phyloP scores from a whole-genome alignment of 1,284 basidiomycete species.

The Austroboletus rostrupii region DNA sequence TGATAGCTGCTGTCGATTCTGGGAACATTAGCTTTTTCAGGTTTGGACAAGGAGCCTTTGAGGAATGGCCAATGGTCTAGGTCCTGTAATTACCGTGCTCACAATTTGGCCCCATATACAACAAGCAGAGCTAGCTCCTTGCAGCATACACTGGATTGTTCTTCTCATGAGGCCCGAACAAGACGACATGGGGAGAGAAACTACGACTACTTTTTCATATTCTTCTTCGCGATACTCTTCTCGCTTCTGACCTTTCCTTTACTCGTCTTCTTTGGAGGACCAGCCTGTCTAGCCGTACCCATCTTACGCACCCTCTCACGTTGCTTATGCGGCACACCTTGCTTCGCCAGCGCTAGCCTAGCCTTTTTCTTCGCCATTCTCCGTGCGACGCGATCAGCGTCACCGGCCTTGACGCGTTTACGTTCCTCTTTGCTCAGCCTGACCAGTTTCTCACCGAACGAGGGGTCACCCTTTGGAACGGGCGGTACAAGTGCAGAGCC shows the following conservation, averaged over 20 bases:
- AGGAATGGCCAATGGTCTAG: slow-evolving; percentile 59
- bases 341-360: slow-evolving; percentile 47
- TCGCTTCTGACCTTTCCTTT: slow-evolving; percentile 57
- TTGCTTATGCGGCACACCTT: slow-evolving; percentile 42
- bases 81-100: too few species aligned
- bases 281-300: slow-evolving; percentile 33
- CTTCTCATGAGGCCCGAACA: too few species aligned
- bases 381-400: slow-evolving; percentile 76
- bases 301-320: slow-evolving; percentile 49
- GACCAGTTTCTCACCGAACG: slow-evolving; percentile 72
- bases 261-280: slow-evolving; percentile 41
- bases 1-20: slow-evolving; percentile 88
- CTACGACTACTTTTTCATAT: slow-evolving; percentile 51
- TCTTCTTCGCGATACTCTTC: slow-evolving; percentile 52
- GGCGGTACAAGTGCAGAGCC: slow-evolving; percentile 18
- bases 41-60: slow-evolving; percentile 85
- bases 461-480: slow-evolving; percentile 75
- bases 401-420: slow-evolving; percentile 74
- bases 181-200: too few species aligned
- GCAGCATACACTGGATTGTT: too few species aligned
- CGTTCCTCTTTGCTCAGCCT: slow-evolving; percentile 82
- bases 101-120: too few species aligned
- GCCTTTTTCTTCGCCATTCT: slow-evolving; percentile 87
- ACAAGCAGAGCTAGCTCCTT: too few species aligned
- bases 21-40: slow-evolving; percentile 88